Conservation (phyloP, 345 rosid genomes). For the Hibiscus trionum region DNA sequence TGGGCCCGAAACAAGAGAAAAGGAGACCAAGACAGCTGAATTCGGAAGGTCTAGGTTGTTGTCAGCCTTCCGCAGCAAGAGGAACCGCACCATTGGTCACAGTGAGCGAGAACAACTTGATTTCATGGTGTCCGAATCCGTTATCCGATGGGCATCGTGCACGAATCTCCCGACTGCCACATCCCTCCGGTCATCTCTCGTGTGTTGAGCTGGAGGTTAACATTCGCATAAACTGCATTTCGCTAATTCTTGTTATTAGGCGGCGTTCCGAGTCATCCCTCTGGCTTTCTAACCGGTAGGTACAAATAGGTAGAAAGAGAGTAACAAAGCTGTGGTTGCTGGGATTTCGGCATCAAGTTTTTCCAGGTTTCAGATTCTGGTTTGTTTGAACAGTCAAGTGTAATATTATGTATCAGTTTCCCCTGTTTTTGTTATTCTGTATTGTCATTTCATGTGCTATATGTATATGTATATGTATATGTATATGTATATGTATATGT, state of each 20-base stretch:
- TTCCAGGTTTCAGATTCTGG: slow-evolving; percentile 11
- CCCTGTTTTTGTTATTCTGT: not conserved
- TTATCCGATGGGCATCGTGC: slow-evolving; percentile 68
- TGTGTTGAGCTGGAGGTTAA: slow-evolving; percentile 29
- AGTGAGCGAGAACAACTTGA: slow-evolving; percentile 49
- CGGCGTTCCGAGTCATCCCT: slow-evolving; percentile 1
- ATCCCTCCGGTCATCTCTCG: slow-evolving; percentile 46
- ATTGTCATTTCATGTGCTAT: too few species aligned
- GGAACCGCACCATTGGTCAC: slow-evolving; percentile 52
- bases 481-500: too few species aligned
- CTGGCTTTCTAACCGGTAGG: not conserved
- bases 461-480: too few species aligned
- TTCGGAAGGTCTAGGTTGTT: slow-evolving; percentile 29
- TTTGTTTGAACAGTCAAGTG: not conserved
- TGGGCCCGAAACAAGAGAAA: slow-evolving; percentile 23
- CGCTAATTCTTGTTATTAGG: not conserved
- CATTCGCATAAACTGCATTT: not conserved
- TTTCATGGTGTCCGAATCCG: slow-evolving; percentile 41
- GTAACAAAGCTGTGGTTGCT: slow-evolving; percentile 13
- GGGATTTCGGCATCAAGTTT: not conserved
- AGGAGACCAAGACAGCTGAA: slow-evolving; percentile 24
- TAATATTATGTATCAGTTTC: not conserved
- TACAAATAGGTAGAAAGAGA: not conserved
- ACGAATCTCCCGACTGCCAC: slow-evolving; percentile 44
- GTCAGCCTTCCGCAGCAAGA: slow-evolving; percentile 38